A percentile compares a stretch with the other conserved stretches of the same genome.
These are phyloP conservation scores for Dictyostelium firmibasis DNA, from an alignment of 78 protist genomes.

Conservation along the genomic window DNA sequence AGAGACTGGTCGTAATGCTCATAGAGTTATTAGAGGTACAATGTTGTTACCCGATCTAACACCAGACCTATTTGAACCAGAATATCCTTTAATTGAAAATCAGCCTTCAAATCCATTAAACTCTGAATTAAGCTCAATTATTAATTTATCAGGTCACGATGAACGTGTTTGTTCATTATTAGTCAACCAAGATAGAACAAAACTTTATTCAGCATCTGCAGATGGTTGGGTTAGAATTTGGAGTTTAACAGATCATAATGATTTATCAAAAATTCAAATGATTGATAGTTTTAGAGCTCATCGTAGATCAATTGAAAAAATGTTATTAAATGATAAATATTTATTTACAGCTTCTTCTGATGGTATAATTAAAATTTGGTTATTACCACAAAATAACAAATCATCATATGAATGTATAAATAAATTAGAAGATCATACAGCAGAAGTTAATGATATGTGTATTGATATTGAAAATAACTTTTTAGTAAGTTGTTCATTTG, in stretches of 20 bases:
- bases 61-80: not conserved
- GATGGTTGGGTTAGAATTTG: slow-evolving; percentile 43
- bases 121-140: not conserved
- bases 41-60: slow-evolving; percentile 52
- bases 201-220: slow-evolving; percentile 4
- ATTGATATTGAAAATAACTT: not conserved
- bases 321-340: not conserved
- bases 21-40: slow-evolving; percentile 49
- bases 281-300: slow-evolving; percentile 31
- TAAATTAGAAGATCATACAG: slow-evolving; percentile 44
- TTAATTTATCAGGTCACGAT: slow-evolving; percentile 8
- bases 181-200: not conserved
- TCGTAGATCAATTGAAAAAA: slow-evolving; percentile 33
- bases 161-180: slow-evolving; percentile 24
- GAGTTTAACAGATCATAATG: not conserved
- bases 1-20: not conserved
- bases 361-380: slow-evolving; percentile 37
- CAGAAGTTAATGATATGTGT: slow-evolving; percentile 49
- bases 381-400: no score
- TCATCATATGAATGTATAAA: not conserved
- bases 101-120: not conserved
- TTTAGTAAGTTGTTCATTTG: slow-evolving; percentile 48
- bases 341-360: slow-evolving; percentile 42
- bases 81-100: not conserved
- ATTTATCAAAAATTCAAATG: not conserved